Base-by-base conservation (phyloP, 2,329 filamentous ascomycete species). In the Hypoxylon sp. region DNA sequence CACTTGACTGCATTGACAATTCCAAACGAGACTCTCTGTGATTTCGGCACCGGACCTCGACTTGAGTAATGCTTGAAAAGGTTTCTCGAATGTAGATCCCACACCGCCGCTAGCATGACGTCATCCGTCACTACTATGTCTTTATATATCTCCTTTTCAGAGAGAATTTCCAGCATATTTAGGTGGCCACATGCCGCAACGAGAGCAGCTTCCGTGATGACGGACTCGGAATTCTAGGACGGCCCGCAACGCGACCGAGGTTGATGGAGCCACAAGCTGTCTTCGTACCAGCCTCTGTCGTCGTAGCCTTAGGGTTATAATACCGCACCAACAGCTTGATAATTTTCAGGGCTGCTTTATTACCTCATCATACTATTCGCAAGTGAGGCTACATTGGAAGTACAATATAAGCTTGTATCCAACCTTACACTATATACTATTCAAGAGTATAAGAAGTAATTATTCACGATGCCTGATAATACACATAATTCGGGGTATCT, bases 401-500 rank as follows among this genome's bases (percentile, higher is more conserved):
- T 5, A 23, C 23, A 23, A 2, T 23, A 23, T 23, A 23, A n/a
- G n/a, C n/a, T n/a, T 5, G 14, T 17, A n/a, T 38, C 14, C 14
- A 38, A n/a, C 36, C 36, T n/a, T 17, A 38, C 6, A n/a, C 5
- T 38, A 17, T 4, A 5, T 6, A 38, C n/a, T n/a, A n/a, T 41
- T 10, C 38, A 41, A 41, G 6, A 41, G 38, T 41, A 45, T 23
- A 28, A 43, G 3, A 53, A 41, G 25, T 5, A 17, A 11, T 11
- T 5, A 30, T 41, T 32, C 38, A 6, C 21, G 21, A 43, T 28
- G 45, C 14, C 45, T 61, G 46, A 51, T 61, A 53, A 60, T 57
- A 65, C 57, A 61, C 52, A 32, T 57, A 36, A 65, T 57, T 46
- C 45, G 57, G 63, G 63, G 63, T 65, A 65, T 65, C 63, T 60